Conservation (phyloP, 805 yeast genomes). For the Wickerhamiella vanderwaltii region DNA sequence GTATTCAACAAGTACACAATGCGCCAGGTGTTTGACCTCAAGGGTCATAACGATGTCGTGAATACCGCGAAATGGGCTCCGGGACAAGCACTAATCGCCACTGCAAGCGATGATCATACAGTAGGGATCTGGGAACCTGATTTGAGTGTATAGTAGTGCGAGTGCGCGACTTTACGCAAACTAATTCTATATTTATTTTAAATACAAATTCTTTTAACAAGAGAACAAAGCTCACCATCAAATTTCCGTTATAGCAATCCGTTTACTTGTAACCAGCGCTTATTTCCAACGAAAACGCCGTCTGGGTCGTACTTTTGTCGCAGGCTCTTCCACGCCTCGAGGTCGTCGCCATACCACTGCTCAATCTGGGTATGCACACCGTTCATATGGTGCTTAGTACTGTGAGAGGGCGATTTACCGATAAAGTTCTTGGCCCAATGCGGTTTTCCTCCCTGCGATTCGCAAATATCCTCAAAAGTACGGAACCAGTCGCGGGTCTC, state of each 20-base stretch:
- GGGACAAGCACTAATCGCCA: constrained; percentile 46
- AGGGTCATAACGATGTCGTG: constrained; percentile 55
- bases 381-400: constrained; percentile 58
- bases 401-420: constrained; percentile 36
- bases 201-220: no score
- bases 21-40: constrained; percentile 45
- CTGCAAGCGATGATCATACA: constrained; percentile 71
- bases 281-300: constrained; percentile 66
- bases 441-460: constrained; percentile 78
- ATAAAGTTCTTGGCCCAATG: constrained; percentile 97
- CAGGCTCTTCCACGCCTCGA: constrained; percentile 46
- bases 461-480: constrained; percentile 67
- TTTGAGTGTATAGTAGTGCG: no score
- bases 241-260: constrained; percentile 34
- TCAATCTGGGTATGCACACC: constrained; percentile 60
- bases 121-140: constrained; percentile 38
- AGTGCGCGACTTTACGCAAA: no score
- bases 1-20: constrained; percentile 70
- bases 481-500: constrained; percentile 66
- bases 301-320: constrained; percentile 67
- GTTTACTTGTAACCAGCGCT: constrained; percentile 70
- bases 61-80: constrained; percentile 74
- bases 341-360: constrained; percentile 70
- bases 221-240: not conserved
- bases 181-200: not conserved